phyloP scores from a whole-genome alignment of 129 eudicot genomes.

The Calendula officinalis region DNA sequence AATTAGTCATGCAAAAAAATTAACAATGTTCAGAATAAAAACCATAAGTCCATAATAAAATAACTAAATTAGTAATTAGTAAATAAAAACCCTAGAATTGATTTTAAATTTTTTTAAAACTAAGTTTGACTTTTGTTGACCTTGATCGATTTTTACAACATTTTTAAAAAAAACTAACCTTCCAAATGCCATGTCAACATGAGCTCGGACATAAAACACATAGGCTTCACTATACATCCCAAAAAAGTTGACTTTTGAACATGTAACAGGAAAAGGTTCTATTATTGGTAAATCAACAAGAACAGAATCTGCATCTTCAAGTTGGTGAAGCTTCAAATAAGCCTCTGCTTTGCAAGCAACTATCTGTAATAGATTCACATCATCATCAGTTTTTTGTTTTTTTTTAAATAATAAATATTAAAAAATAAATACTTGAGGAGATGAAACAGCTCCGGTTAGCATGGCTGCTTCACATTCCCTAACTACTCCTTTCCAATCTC shows the following conservation, averaged over 20 bases:
- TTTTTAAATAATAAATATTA: background rate
- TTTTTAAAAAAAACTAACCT: constrained; percentile 42
- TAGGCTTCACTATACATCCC: constrained; percentile 54
- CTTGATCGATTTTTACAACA: background rate
- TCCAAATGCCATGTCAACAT: constrained; percentile 58
- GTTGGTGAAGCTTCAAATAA: constrained; percentile 48
- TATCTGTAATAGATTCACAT: constrained; percentile 34
- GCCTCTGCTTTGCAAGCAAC: constrained; percentile 62
- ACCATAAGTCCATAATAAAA: too few relatives aligned
- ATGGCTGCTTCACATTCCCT: constrained; percentile 61
- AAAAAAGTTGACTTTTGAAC: constrained; percentile 41
- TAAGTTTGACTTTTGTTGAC: too few relatives aligned
- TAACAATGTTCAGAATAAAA: too few relatives aligned
- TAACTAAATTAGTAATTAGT: background rate
- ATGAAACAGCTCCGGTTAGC: constrained; percentile 49
- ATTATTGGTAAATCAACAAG: constrained; percentile 39
- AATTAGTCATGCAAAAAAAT: too few relatives aligned
- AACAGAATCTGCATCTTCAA: constrained; percentile 47
- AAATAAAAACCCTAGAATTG: background rate
- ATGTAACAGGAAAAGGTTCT: constrained; percentile 47
- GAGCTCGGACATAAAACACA: constrained; percentile 46
- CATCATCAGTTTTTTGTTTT: too few relatives aligned
- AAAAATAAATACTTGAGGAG: constrained; percentile 46
- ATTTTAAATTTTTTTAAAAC: too few relatives aligned
- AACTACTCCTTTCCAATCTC: constrained; percentile 59